Evolutionary conservation across 768 basidiomycete species (phyloP), one percentile per base, ranked within the genome.

Genomic region (Boletus bicolor): DNA sequence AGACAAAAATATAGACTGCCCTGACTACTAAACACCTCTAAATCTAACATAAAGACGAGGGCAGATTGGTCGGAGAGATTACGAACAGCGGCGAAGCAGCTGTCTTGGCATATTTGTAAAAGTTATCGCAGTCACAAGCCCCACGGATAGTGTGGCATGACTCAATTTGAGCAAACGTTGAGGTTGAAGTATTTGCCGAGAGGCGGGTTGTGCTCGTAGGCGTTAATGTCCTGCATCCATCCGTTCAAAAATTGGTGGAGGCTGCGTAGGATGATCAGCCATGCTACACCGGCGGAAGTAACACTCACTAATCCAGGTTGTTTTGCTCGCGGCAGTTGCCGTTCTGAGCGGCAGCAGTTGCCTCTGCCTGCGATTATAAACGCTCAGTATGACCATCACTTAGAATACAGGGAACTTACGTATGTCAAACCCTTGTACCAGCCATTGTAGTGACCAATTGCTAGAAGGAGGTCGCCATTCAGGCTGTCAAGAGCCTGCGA

Each of bases 221-320:
- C 76, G 64, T 89, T 72, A 46, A 79, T 70, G 68, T 82, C 81
- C 66, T 80, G 82, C 45, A 80, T 56, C 86, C 87, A 91, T 32
- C 87, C 89, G 62, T 91, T 91, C 62, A 87, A 62, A 61, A 80
- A 79, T 69, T 91, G 85, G 57, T 82, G 78, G 19, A 91, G 64
- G 69, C 87, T 90, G 59, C 5, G 53, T 53, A n/a, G 44, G 21
- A 24, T 34, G 48, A n/a, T 54, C 38, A 47, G 26, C 32, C 36
- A 44, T 52, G 28, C 47, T 21, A 44, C 26, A 30, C 54, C 9
- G 34, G 21, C 30, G 15, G 47, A 51, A 50, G 50, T 35, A 51
- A 51, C 34, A 76, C 86, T 62, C 64, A 87, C 89, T 94, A 94
- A 73, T 93, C 92, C 46, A 91, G 76, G 74, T 93, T 93, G 68